Evolutionary conservation across 2,329 filamentous ascomycete genomes (phyloP), one percentile per base, ranked within the genome.

Genomic region (Fusarium continuum): DNA sequence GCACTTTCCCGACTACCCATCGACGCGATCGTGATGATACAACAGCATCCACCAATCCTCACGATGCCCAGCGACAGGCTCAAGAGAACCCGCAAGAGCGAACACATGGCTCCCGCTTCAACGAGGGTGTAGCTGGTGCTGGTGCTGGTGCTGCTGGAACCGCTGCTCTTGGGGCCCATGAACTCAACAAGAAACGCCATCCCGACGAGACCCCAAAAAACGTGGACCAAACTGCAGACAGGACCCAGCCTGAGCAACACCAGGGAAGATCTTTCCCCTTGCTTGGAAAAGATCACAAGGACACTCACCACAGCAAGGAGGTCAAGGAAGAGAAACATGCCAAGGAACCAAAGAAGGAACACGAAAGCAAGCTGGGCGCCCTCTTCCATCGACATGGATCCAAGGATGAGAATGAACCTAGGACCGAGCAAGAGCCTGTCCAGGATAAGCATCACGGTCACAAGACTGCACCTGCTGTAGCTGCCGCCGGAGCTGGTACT

Each of bases 401-500:
- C 10, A 58, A 68, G 26, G 46, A 57, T 4, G 43, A 61, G 6
- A 23, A 29, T 9, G 48, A 53, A 10, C 38, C 7, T 20, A 29
- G 8, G 23, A n/a, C 29, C 4, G 49, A 58, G 11, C 48, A 58
- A 16, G 40, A 48, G 2, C 22, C 34, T n/a, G 29, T 38, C 8
- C 32, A 45, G 1, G 50, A 66, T 4, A 36, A 34, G 22, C 43
- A 66, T 5, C 49, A 56, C 2, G 35, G 32, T 4, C 55, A 61
- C 4, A 65, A 52, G 23, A 26, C 54, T 43, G 55, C 38, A 9
- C 54, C 65, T 28, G 61, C 58, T 6, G 5, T 68, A 0, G 65
- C 54, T n/a, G 61, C 55, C 4, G 62, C 65, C 19, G 65, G 61
- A 8, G 61, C 51, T 20, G 65, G 51, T 14, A 55, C 58, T 23